These are phyloP conservation scores for Dothistroma septosporum DNA, from an alignment of 2,329 filamentous ascomycete genomes.

Conservation along the genomic window DNA sequence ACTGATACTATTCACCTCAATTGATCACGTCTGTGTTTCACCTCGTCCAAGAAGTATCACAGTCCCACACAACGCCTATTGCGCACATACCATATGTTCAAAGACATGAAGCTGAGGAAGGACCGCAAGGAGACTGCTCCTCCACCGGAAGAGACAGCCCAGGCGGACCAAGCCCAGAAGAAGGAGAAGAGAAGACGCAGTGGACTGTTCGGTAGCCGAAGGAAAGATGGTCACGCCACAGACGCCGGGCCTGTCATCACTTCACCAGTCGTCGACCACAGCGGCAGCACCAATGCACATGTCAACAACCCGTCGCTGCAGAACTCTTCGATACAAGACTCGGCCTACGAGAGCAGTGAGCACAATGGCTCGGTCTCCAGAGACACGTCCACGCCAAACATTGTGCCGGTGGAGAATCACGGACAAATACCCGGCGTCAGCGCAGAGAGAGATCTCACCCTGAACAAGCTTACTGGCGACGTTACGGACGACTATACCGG, in stretches of 20 bases:
- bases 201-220: constrained; percentile 6
- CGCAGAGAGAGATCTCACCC: constrained; percentile 24
- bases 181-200: constrained; percentile 7
- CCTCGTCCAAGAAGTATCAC: neutral
- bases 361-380: constrained; percentile 7
- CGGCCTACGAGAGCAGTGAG: constrained; percentile 27
- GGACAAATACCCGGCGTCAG: constrained; percentile 28
- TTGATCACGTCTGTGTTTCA: neutral
- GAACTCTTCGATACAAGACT: constrained; percentile 17
- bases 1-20: neutral
- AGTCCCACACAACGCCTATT: neutral
- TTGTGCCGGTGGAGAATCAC: constrained; percentile 27
- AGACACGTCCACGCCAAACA: constrained; percentile 12
- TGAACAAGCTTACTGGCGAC: constrained; percentile 29
- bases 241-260: neutral
- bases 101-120: constrained; percentile 3
- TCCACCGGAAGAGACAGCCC: neutral
- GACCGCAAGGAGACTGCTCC: constrained; percentile 3
- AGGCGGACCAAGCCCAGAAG: neutral
- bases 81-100: neutral
- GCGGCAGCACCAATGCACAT: neutral
- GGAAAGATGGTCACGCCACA: neutral
- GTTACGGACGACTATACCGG: constrained; percentile 32
- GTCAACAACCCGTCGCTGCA: neutral
- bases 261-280: neutral